Evolutionary conservation across 371 early-diverging fungal species (phyloP), one percentile per base, ranked within the genome.

Genomic region (Rhizopus arrhizus): DNA sequence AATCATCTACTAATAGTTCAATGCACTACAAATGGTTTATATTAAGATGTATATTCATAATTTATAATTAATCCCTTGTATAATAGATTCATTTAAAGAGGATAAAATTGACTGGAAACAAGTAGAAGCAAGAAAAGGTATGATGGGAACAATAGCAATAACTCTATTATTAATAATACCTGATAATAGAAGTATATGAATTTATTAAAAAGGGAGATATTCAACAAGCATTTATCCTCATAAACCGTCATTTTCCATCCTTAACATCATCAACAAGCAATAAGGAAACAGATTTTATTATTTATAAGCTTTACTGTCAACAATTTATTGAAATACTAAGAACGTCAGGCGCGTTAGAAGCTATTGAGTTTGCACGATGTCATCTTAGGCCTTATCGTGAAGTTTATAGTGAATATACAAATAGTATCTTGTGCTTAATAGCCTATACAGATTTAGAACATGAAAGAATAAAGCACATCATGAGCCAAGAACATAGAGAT

Each of bases 271-370:
- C 22, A 22, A 22, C 22, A 22, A 22, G 22, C 22, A 22, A 22
- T 22, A 22, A 43, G 5, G n/a, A 41, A n/a, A 35, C 55, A 32
- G 62, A 62, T 28, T 50, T 45, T 16, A 41, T 34, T 8, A 34
- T 67, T n/a, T 59, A 62, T 55, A 59, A 67, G 38, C 40, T 67
- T 28, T 59, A 59, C n/a, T 67, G 67, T 28, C 67, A 66, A 40
- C 62, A 66, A 13, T 66, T 66, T 34, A 50, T 66, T 11, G 67
- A 66, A n/a, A 54, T 38, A 4, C 22, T 62, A 13, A 45, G 52
- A 11, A 22, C 59, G n/a, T 33, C 43, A 35, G 69, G 58, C 10
- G 56, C 57, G 2, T 45, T 65, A 15, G 51, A 61, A 16, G 66
- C 66, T 2, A 62, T 70, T 46, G 50, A 56, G 35, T 66, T 66